Conservation (phyloP, 768 basidiomycete species). For the Obba rivulosa region DNA sequence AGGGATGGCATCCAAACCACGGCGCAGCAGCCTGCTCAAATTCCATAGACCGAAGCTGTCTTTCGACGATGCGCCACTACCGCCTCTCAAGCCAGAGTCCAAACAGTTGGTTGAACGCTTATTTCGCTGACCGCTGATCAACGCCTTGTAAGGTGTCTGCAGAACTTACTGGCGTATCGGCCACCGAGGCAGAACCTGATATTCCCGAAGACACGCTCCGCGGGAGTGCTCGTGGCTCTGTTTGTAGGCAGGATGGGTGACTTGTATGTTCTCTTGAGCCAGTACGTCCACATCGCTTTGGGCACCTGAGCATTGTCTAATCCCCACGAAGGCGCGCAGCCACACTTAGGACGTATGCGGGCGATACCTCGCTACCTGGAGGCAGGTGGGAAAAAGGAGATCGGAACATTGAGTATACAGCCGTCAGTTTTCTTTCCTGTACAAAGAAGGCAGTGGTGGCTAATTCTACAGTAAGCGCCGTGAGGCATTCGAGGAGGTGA, state of each 20-base stretch:
- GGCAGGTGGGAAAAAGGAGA: slow-evolving; percentile 75
- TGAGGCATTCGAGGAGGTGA: slow-evolving; percentile 88
- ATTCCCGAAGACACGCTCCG: slow-evolving; percentile 54
- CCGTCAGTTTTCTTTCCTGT: slow-evolving; percentile 42
- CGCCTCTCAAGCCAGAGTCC: slow-evolving; percentile 45
- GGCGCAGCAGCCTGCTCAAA: slow-evolving; percentile 34
- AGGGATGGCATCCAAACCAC: too few relatives aligned
- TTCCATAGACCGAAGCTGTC: slow-evolving; percentile 44
- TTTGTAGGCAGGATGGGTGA: slow-evolving; percentile 84
- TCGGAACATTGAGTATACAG: slow-evolving; percentile 68
- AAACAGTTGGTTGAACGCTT: slow-evolving; percentile 30
- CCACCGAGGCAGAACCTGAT: slow-evolving; percentile 30
- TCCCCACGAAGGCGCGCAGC: slow-evolving; percentile 55
- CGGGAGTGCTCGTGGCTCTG: slow-evolving; percentile 78
- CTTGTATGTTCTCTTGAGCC: slow-evolving; percentile 78
- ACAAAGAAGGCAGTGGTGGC: background rate
- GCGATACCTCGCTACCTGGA: slow-evolving; percentile 86
- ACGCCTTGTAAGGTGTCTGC: slow-evolving; percentile 42
- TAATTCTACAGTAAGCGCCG: slow-evolving; percentile 46
- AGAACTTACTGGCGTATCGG: slow-evolving; percentile 46
- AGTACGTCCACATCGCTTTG: slow-evolving; percentile 40
- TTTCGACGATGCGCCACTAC: slow-evolving; percentile 36
- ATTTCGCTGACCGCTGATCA: background rate
- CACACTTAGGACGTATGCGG: slow-evolving; percentile 70
- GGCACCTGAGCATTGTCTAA: too few relatives aligned